Evolutionary conservation across 2,329 filamentous ascomycete genomes (phyloP).

Genomic region (Aspergillus phoenicis): DNA sequence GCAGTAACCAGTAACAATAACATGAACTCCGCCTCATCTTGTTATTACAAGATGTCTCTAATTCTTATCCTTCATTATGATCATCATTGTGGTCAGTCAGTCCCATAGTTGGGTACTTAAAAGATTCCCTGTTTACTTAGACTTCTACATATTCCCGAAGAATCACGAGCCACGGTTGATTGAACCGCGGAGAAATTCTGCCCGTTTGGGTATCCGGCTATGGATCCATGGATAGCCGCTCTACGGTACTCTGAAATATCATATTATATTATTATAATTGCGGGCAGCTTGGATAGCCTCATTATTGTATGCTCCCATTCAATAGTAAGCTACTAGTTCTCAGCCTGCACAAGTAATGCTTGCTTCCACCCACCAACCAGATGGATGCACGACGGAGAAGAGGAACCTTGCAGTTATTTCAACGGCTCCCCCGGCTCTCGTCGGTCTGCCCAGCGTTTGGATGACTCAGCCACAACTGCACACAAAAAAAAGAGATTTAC

Average conservation of each 20-base stretch:
- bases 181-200: conserved; percentile 7
- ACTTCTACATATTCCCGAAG: not conserved
- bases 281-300: not conserved
- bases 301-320: not conserved
- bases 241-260: not conserved
- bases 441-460: not conserved
- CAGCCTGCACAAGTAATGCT: not conserved
- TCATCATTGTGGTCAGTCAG: not conserved
- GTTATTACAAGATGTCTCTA: not conserved
- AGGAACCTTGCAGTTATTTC: not conserved
- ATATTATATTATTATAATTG: not conserved
- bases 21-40: not conserved
- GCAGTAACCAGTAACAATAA: too few species aligned
- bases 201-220: not conserved
- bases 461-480: not conserved
- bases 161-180: conserved; percentile 7
- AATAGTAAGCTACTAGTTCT: not conserved
- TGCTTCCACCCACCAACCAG: not conserved
- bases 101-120: not conserved
- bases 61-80: not conserved
- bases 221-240: not conserved
- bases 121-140: not conserved
- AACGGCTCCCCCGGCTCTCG: not conserved
- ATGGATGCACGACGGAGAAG: not conserved
- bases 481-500: not conserved